Base-by-base conservation (phyloP, 75 land plant species). In the Selaginella moellendorffii region DNA sequence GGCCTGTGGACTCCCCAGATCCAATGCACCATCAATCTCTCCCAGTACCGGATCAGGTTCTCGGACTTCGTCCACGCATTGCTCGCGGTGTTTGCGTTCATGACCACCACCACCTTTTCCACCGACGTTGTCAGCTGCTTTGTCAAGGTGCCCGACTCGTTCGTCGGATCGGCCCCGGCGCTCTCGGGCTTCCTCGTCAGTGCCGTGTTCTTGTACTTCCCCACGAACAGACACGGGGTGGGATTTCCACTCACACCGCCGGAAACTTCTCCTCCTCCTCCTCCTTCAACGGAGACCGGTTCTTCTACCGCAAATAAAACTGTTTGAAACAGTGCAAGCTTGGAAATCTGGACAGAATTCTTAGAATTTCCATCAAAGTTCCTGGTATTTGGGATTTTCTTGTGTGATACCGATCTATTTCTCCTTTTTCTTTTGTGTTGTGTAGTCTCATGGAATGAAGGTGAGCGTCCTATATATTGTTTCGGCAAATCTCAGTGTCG, bases 1-100 rank as follows among this genome's bases (percentile, higher is more conserved):
- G 89, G 89, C 5, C 69, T 85, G 46, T 75, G 79, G 54, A 67
- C 74, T 54, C 85, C 85, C 79, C 69, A 71, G 25, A 62, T 52
- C 70, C 63, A 30, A 72, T 12, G 70, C 65, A 0, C 52, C 63
- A 0, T 69, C 58, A 0, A 76, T 29, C 52, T 61, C 0, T 62
- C 26, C 30, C 46, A 59, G 63, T 83, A 63, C 69, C 63, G 63
- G 51, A 53, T 82, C 8, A 65, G 79, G 36, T 29, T 77, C 27
- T 68, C 54, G 19, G 88, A 85, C 74, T 74, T 82, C 24, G 75
- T 85, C 23, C 80, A 80, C 64, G 85, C 85, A 0, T 29, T 30
- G 1, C 71, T 85, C 68, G 74, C 82, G 29, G 79, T 76, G 17
- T 52, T 76, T 76, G 82, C 78, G 54, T 78, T 85, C 61, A 67